Conservation (phyloP, 768 basidiomycete genomes). For the Mycena leptocephala region DNA sequence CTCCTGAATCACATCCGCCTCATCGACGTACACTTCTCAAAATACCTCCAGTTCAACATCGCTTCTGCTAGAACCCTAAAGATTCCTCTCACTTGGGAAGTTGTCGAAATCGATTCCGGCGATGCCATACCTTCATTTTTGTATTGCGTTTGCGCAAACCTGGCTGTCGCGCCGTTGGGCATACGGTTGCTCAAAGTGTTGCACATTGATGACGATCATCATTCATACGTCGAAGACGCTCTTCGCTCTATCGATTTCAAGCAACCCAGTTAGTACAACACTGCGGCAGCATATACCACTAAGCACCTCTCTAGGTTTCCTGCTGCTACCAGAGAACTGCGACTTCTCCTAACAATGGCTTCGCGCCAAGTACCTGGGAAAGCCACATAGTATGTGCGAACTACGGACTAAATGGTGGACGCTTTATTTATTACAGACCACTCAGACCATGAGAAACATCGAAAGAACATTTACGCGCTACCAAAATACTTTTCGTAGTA, state of each 20-base stretch:
- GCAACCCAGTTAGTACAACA: background rate
- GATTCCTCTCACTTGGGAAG: conserved; percentile 12
- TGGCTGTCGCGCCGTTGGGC: background rate
- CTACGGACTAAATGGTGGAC: background rate
- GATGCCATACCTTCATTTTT: conserved; percentile 25
- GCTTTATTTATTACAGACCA: background rate
- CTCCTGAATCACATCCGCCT: conserved; percentile 11
- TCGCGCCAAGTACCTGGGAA: background rate
- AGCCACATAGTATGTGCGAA: background rate
- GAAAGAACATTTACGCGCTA: background rate
- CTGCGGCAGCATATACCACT: background rate
- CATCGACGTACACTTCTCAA: conserved; percentile 10
- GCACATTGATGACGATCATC: conserved; percentile 2
- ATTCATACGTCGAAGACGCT: background rate
- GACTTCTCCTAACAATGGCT: background rate
- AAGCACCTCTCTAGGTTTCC: background rate
- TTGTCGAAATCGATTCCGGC: conserved; percentile 21
- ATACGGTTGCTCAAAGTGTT: conserved; percentile 5
- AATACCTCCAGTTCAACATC: conserved; percentile 27
- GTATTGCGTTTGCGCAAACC: conserved; percentile 6
- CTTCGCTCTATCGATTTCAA: conserved; percentile 2
- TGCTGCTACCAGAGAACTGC: background rate
- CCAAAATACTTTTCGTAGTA: conserved; percentile 19
- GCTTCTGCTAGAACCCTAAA: conserved; percentile 5
- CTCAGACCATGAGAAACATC: background rate